Percentiles rank a stretch among this genome's conserved stretches.
phyloP scores from a whole-genome alignment of 176 grass and related monocot species.

The Avena eriantha region DNA sequence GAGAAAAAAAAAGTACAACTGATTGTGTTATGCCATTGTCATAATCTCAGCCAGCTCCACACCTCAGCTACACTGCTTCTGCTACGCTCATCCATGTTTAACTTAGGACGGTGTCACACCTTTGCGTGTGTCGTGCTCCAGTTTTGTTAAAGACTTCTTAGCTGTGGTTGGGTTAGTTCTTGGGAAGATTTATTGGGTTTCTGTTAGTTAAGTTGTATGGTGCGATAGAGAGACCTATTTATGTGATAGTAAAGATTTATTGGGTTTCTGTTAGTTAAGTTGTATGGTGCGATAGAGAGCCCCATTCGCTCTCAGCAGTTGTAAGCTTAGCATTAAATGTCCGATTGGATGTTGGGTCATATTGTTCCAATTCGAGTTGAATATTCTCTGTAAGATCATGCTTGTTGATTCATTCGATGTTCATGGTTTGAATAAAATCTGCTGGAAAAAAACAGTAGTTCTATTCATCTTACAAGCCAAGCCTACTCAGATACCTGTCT shows the following conservation, averaged over 20 bases:
- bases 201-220: too few species aligned
- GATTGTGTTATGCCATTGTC: background rate
- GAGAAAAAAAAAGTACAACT: background rate
- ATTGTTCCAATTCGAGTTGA: background rate
- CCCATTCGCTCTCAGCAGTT: background rate
- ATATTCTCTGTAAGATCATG: background rate
- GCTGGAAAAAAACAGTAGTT: background rate
- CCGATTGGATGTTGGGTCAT: background rate
- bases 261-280: background rate
- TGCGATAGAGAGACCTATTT: too few species aligned
- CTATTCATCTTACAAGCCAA: background rate
- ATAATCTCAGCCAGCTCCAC: background rate
- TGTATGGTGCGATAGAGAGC: background rate
- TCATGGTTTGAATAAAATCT: slow-evolving; percentile 5
- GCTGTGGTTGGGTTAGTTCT: background rate
- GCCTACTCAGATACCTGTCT: background rate
- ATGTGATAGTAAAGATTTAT: too few species aligned
- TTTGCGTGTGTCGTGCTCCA: background rate
- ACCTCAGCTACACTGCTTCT: background rate
- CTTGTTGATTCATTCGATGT: background rate
- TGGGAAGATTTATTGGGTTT: too few species aligned
- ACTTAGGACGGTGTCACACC: background rate
- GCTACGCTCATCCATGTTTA: background rate
- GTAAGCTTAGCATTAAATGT: slow-evolving; percentile 15
- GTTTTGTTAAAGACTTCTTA: background rate